Percentiles rank a stretch among this genome's conserved stretches.
These are phyloP conservation scores for Dysphania ambrosioides DNA, from an alignment of 148 eudicot species.

Conservation along the genomic window DNA sequence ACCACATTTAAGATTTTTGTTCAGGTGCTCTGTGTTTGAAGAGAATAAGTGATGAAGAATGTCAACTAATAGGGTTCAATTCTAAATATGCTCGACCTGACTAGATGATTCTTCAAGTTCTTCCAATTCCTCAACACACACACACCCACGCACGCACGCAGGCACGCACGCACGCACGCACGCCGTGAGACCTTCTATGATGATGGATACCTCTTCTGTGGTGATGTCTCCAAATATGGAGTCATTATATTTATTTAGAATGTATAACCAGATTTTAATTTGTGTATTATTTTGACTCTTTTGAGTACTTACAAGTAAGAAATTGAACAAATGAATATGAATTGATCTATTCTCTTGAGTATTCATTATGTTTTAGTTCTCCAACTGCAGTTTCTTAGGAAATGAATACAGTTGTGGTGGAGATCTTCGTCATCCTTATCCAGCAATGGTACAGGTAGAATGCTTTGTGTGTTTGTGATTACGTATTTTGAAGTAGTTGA, in stretches of 20 bases:
- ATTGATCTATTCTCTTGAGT: not conserved
- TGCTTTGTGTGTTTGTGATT: not conserved
- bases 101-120: constrained; percentile 86
- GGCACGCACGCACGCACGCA: too few relatives aligned
- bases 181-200: constrained; percentile 73
- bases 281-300: not conserved
- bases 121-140: constrained; percentile 79
- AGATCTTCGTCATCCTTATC: constrained; percentile 45
- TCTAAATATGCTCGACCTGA: constrained; percentile 82
- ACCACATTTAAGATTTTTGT: not conserved
- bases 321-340: not conserved
- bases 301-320: not conserved
- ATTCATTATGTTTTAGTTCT: constrained; percentile 18
- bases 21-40: constrained; percentile 68
- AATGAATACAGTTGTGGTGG: constrained; percentile 71
- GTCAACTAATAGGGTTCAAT: constrained; percentile 54
- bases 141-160: too few relatives aligned
- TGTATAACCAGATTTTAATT: not conserved
- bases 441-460: constrained; percentile 42
- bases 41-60: constrained; percentile 71
- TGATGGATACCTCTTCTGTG: constrained; percentile 83
- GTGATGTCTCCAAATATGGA: constrained; percentile 68
- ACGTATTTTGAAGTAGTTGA: not conserved
- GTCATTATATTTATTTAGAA: not conserved
- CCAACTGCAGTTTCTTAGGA: constrained; percentile 67